phyloP scores from a whole-genome alignment of 225 moss, liverwort and hornwort species.

The Bryoerythrophyllum caledonicum region DNA sequence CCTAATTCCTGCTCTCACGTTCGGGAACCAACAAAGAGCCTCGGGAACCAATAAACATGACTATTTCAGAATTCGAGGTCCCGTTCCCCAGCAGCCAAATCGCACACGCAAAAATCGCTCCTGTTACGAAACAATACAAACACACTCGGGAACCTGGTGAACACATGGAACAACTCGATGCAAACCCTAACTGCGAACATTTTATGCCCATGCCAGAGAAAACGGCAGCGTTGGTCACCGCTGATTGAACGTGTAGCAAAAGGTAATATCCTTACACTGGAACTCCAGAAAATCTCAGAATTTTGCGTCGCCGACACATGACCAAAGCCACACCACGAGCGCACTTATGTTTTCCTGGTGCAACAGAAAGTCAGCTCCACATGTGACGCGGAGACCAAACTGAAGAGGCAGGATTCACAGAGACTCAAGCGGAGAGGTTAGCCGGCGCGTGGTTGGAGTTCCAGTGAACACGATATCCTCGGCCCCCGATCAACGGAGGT shows the following conservation, averaged over 20 bases:
- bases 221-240: not conserved
- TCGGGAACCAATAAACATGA: not conserved
- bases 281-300: not conserved
- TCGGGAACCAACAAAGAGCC: not conserved
- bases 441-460: not conserved
- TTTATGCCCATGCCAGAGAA: not conserved
- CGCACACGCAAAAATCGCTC: not conserved
- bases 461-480: too few relatives aligned
- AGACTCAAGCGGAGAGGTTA: not conserved
- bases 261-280: too few relatives aligned
- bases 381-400: not conserved
- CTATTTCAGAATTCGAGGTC: conserved; percentile 19
- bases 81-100: not conserved
- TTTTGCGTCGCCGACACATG: conserved; percentile 13
- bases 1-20: conserved; percentile 12
- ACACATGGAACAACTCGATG: not conserved
- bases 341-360: not conserved
- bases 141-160: conserved; percentile 11
- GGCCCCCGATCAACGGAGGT: not conserved
- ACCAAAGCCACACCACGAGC: not conserved
- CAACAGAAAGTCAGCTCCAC: not conserved
- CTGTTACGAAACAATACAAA: not conserved
- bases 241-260: conserved; percentile 4
- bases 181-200: too few relatives aligned
- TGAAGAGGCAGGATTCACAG: not conserved